Base-by-base conservation (phyloP, 805 yeast species). In the Sugiyamaella boreocaroliniensis region DNA sequence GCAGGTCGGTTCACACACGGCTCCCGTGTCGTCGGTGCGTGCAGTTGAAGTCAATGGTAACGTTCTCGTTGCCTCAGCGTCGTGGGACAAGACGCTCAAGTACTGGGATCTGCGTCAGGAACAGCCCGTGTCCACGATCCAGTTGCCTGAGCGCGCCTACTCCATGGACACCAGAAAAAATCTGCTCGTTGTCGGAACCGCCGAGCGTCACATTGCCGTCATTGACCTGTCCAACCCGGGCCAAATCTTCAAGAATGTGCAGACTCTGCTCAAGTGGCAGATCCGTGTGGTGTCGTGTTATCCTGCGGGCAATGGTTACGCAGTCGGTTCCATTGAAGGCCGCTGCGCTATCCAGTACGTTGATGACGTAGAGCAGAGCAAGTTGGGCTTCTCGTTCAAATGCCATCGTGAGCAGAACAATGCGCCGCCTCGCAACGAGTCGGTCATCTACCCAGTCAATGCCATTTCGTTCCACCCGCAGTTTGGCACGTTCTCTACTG, bases 61-160 rank as follows among this genome's bases (percentile, higher is more conserved):
- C 0, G 89, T 80, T 43, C 87, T 87, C 58, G 81, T 92, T 26
- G 97, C 89, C 2, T 81, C 90, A 44, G 97, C 96, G 7, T 88
- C 97, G 6, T 93, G 97, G 97, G 99, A 93, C 70, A 89, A 89
- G 71, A 89, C 97, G 0, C 71, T 93, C 57, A 83, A 81, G 66
- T 93, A 93, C 70, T 92, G 99, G 99, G 98, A 93, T 70, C 76
- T 86, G 71, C 82, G 97, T 64, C 82, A 83, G 59, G 72, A 62
- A 45, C 83, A 80, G 61, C 93, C 98, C 15, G 78, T 92, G 18
- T 79, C 89, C 16, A 86, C 95, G 2, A 72, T 93, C 42, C 79
- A 79, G 62, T 73, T 93, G 67, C 96, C 98, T 0, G 98, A 93
- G 60, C 75, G 96, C 50, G 96, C 88, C 0, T 92, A 89, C 71